Percentiles rank a stretch among this genome's conserved stretches.
phyloP scores from a whole-genome alignment of 768 basidiomycete genomes.

The Tricholoma terreum region DNA sequence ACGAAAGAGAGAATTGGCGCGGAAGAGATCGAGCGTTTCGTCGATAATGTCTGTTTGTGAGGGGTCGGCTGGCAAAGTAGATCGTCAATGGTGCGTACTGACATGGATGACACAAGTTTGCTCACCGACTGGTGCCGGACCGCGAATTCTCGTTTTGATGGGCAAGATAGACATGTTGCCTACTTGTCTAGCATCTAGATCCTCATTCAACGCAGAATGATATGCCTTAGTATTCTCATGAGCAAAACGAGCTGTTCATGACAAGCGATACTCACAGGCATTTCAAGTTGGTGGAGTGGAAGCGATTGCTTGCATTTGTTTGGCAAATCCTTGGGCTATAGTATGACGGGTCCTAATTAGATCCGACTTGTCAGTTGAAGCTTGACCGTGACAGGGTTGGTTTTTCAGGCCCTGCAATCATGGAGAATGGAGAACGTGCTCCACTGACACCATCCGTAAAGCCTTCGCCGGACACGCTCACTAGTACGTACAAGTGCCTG shows the following conservation, averaged over 20 bases:
- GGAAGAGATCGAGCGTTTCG: constrained; percentile 94
- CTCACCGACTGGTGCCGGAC: constrained; percentile 82
- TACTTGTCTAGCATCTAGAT: constrained; percentile 73
- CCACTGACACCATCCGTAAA: constrained; percentile 45
- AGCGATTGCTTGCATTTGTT: constrained; percentile 28
- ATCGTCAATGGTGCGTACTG: constrained; percentile 10
- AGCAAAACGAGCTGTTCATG: not conserved
- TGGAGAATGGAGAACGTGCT: constrained; percentile 40
- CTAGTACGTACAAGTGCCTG: constrained; percentile 51
- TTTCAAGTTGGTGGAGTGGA: constrained; percentile 22
- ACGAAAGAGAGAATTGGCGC: constrained; percentile 97
- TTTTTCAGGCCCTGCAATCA: constrained; percentile 17
- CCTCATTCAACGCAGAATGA: constrained; percentile 91
- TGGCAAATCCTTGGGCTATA: constrained; percentile 22
- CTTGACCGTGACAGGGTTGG: too few species aligned
- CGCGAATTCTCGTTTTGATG: constrained; percentile 87
- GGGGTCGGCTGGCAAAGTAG: constrained; percentile 59
- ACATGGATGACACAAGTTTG: constrained; percentile 5
- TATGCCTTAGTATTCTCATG: constrained; percentile 65
- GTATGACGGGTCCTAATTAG: not conserved
- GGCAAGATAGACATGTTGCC: constrained; percentile 91
- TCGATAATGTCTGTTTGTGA: constrained; percentile 87
- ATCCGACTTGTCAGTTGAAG: too few species aligned
- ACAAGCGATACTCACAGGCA: constrained; percentile 48
- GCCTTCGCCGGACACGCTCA: constrained; percentile 68